A percentile compares a stretch with the other conserved stretches of the same genome.
phyloP scores from a whole-genome alignment of 257 asterid genomes.

The Salvia splendens region DNA sequence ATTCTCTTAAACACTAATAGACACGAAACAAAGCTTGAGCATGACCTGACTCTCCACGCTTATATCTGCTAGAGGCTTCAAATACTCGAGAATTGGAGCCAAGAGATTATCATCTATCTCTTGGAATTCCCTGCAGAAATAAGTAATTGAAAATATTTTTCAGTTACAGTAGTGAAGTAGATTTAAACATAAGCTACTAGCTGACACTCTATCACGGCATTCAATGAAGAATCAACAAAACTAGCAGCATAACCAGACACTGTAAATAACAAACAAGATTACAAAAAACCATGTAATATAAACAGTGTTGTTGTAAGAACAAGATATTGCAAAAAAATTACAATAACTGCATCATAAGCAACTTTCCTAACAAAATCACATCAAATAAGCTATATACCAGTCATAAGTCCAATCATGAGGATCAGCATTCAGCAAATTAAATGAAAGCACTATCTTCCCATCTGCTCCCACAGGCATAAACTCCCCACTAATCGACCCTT shows the following conservation, averaged over 20 bases:
- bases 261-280: background rate
- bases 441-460: constrained; percentile 89
- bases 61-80: constrained; percentile 82
- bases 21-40: constrained; percentile 12
- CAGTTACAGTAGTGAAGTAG: background rate
- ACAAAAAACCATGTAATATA: constrained; percentile 17
- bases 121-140: constrained; percentile 74
- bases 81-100: constrained; percentile 67
- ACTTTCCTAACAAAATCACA: constrained; percentile 14
- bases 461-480: constrained; percentile 99
- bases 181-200: constrained; percentile 13
- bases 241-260: background rate
- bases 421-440: constrained; percentile 87
- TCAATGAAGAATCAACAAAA: constrained; percentile 7
- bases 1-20: constrained; percentile 6
- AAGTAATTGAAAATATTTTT: constrained; percentile 8
- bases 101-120: constrained; percentile 67
- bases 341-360: constrained; percentile 10
- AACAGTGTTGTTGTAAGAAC: constrained; percentile 7
- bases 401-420: constrained; percentile 79
- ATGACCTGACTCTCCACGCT: constrained; percentile 90
- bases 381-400: constrained; percentile 53
- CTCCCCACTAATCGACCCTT: constrained; percentile 75
- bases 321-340: constrained; percentile 7
- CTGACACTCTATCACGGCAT: constrained; percentile 9